Evolutionary conservation across 2,329 filamentous ascomycete genomes (phyloP).

Genomic region (Neonectria hederae): DNA sequence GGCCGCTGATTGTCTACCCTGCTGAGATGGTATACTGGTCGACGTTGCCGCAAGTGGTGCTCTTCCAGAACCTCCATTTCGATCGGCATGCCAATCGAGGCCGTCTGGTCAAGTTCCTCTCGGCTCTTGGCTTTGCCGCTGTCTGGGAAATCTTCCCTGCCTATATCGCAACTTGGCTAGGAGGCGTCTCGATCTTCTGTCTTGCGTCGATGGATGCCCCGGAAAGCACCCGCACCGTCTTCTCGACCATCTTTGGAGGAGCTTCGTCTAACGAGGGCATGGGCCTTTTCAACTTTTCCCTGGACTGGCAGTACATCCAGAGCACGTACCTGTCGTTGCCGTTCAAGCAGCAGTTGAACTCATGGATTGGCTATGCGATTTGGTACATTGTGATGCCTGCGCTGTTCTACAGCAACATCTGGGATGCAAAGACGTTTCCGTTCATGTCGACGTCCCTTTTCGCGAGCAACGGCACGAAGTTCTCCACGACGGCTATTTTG

Average conservation of each 20-base stretch:
- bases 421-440: slow-evolving; percentile 46
- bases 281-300: slow-evolving; percentile 51
- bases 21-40: slow-evolving; percentile 48
- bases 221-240: slow-evolving; percentile 32
- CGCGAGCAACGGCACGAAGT: slow-evolving; percentile 37
- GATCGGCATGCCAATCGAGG: slow-evolving; percentile 39
- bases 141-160: slow-evolving; percentile 59
- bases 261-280: slow-evolving; percentile 50
- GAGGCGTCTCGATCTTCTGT: slow-evolving; percentile 55
- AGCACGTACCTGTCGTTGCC: slow-evolving; percentile 49
- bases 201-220: slow-evolving; percentile 53
- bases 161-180: slow-evolving; percentile 56
- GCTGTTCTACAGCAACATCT: slow-evolving; percentile 54
- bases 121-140: slow-evolving; percentile 46
- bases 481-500: slow-evolving; percentile 35
- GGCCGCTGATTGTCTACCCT: slow-evolving; percentile 46
- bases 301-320: slow-evolving; percentile 58
- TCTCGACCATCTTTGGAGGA: slow-evolving; percentile 52
- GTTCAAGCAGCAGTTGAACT: slow-evolving; percentile 50
- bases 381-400: slow-evolving; percentile 49
- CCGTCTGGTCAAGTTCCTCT: slow-evolving; percentile 45
- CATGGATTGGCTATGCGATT: slow-evolving; percentile 48
- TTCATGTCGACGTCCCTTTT: slow-evolving; percentile 47
- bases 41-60: slow-evolving; percentile 44
- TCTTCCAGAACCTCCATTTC: slow-evolving; percentile 49